A percentile compares a stretch with the other conserved stretches of the same genome.
phyloP scores from a whole-genome alignment of 2,329 filamentous ascomycete genomes.

The Colletotrichum ledebouriae region DNA sequence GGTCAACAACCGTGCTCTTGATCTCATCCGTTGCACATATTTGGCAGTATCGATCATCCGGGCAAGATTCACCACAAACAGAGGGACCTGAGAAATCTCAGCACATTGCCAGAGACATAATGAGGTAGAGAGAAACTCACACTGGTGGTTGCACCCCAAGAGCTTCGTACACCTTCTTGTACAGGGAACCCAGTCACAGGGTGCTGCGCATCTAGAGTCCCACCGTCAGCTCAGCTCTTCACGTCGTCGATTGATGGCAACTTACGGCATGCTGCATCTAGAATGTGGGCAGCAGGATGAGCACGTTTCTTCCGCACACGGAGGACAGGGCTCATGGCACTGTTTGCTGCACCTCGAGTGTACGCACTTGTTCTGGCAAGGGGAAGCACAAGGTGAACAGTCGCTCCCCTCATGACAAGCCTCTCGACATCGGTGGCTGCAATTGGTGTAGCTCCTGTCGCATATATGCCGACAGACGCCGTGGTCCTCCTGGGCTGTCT shows the following conservation, averaged over 20 bases:
- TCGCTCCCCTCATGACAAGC: constrained; percentile 64
- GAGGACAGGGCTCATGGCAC: constrained; percentile 72
- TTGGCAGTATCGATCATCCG: constrained; percentile 66
- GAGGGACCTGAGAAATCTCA: constrained; percentile 58
- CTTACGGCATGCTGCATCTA: constrained; percentile 64
- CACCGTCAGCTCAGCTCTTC: background rate
- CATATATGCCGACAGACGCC: constrained; percentile 57
- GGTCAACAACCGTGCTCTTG: constrained; percentile 66
- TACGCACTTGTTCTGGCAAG: constrained; percentile 68
- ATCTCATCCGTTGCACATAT: constrained; percentile 61
- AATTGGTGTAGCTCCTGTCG: constrained; percentile 60
- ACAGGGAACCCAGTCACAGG: constrained; percentile 77
- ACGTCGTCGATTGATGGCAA: background rate
- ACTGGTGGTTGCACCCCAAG: constrained; percentile 73
- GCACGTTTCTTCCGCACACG: constrained; percentile 69
- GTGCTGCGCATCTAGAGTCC: constrained; percentile 64
- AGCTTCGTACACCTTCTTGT: constrained; percentile 66
- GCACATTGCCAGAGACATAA: constrained; percentile 11
- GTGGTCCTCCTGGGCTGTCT: constrained; percentile 56
- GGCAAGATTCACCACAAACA: constrained; percentile 75
- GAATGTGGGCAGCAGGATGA: constrained; percentile 68
- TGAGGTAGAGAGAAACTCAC: constrained; percentile 47
- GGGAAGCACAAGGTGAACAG: constrained; percentile 62
- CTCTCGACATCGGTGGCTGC: constrained; percentile 66
- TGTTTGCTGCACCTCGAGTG: constrained; percentile 68